Conservation (phyloP, 1,284 basidiomycete species). For the Ceratobasidium sp. region DNA sequence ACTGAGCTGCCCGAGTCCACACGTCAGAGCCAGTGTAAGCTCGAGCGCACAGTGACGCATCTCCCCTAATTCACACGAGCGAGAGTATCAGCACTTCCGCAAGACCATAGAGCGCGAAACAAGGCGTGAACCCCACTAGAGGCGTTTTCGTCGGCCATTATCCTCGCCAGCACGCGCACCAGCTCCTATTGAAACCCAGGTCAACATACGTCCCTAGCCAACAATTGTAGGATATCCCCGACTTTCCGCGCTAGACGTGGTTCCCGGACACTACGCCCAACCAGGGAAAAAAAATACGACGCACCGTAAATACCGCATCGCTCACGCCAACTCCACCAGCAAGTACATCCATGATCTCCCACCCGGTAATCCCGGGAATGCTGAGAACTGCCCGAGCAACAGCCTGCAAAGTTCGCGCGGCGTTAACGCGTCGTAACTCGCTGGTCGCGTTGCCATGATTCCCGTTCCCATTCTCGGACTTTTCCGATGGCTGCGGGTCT, state of each 20-base stretch:
- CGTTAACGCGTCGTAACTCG: slow-evolving; percentile 26
- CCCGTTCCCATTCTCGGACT: slow-evolving; percentile 48
- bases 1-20: slow-evolving; percentile 69
- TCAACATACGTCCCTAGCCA: slow-evolving; percentile 1
- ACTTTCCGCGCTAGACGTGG: too few species aligned
- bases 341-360: slow-evolving; percentile 75
- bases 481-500: slow-evolving; percentile 54
- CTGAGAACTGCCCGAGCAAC: slow-evolving; percentile 25
- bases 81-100: slow-evolving; percentile 56
- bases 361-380: slow-evolving; percentile 58
- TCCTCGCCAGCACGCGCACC: slow-evolving; percentile 59
- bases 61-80: slow-evolving; percentile 9
- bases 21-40: slow-evolving; percentile 66
- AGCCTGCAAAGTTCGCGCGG: slow-evolving; percentile 23
- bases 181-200: slow-evolving; percentile 58
- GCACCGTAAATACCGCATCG: slow-evolving; percentile 67
- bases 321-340: slow-evolving; percentile 68
- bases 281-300: slow-evolving; percentile 46
- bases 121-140: slow-evolving; percentile 57
- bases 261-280: too few species aligned
- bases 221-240: too few species aligned
- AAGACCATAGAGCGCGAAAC: not conserved
- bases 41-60: slow-evolving; percentile 66
- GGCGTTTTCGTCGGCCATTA: slow-evolving; percentile 59
- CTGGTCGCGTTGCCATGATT: slow-evolving; percentile 12